Evolutionary conservation across 192 early-diverging fungal genomes (phyloP).

Genomic region (Linnemannia zychae): DNA sequence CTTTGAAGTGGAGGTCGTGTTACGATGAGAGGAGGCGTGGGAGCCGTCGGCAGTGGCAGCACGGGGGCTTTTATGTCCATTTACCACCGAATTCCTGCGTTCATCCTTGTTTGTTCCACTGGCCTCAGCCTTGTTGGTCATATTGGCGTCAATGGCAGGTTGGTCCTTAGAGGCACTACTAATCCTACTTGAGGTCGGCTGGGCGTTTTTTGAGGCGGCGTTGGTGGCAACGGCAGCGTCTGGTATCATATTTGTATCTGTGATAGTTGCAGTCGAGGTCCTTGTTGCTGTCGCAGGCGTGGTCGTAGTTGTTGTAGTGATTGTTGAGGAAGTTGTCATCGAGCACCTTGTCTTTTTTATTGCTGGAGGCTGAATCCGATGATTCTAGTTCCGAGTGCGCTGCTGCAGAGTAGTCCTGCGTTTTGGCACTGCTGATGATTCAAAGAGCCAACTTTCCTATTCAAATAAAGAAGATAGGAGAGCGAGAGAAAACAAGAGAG

Average conservation of each 20-base stretch:
- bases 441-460: neutral
- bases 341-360: neutral
- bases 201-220: neutral
- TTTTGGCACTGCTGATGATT: neutral
- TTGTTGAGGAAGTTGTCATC: slow-evolving; percentile 27
- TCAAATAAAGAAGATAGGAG: neutral
- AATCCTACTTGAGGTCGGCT: neutral
- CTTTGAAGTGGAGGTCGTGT: neutral
- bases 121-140: neutral
- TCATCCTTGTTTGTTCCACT: neutral
- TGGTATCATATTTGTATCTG: slow-evolving; percentile 20
- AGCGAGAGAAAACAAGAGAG: neutral
- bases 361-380: neutral
- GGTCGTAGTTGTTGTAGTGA: slow-evolving; percentile 9
- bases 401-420: neutral
- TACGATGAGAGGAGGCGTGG: neutral
- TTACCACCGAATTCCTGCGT: neutral
- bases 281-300: neutral
- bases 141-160: neutral
- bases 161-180: neutral
- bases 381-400: neutral
- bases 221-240: neutral
- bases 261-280: neutral
- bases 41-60: neutral
- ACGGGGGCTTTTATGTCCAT: neutral